Evolutionary conservation across 345 rosid genomes (phyloP).

Genomic region (Populus simonii): DNA sequence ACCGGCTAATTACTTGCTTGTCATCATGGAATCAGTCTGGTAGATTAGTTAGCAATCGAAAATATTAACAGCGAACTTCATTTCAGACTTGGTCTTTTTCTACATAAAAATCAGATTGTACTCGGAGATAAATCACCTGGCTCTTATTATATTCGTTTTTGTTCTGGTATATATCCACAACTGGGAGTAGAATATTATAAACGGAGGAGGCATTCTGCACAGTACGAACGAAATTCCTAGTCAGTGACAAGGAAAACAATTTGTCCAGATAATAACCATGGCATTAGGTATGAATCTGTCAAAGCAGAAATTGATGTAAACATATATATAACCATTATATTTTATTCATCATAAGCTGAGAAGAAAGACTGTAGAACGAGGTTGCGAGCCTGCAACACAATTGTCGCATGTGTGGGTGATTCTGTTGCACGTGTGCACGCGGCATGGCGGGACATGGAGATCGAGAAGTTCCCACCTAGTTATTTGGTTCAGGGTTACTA

Average conservation of each 20-base stretch:
- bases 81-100: too few species aligned
- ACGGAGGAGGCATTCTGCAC: neutral
- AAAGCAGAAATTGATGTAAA: neutral
- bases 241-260: neutral
- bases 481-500: too few species aligned
- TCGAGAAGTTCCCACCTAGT: fast-evolving
- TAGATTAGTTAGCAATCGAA: too few species aligned
- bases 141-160: too few species aligned
- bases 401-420: too few species aligned
- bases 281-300: constrained; percentile 1
- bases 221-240: neutral
- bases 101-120: too few species aligned
- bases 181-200: neutral
- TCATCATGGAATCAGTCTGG: neutral
- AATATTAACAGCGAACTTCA: too few species aligned
- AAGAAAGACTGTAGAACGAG: neutral
- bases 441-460: too few species aligned
- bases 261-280: neutral
- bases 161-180: too few species aligned
- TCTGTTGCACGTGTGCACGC: fast-evolving
- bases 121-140: neutral
- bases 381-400: too few species aligned
- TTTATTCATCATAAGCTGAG: neutral
- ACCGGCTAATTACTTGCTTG: neutral
- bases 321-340: too few species aligned